Base-by-base conservation (phyloP, 345 rosid genomes). In the Gossypium raimondii region DNA sequence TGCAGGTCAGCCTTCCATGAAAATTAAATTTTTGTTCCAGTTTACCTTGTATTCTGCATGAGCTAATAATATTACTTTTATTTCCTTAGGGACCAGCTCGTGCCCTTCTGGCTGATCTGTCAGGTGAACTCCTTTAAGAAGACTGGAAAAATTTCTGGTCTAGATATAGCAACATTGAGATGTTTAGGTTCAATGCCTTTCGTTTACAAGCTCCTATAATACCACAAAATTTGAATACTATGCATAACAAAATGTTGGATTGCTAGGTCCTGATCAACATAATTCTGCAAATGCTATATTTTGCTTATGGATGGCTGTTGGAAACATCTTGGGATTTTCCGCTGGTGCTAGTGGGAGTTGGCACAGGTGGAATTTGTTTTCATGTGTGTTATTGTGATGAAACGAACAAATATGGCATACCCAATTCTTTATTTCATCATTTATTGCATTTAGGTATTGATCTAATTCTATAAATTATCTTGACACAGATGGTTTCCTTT, bases 221-320 rank as follows among this genome's bases (percentile, higher is more conserved):
- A 45, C 17, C 41, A 9, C 51, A 27, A 11, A 27, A 77, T 20
- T 43, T 45, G 44, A 7, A 65, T 67, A 65, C 52, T 47, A 55
- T 67, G 47, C 41, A 70, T 72, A 34, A 75, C 63, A 70, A 67
- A 71, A 77, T 75, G 43, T 58, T 41, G 53, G 67, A 11, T 67
- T 57, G 34, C 75, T 70, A 93, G 99, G 98, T 81, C 91, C 96
- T 77, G 98, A 95, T 74, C 98, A 93, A 87, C 92, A 88, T 59
- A 95, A 93, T 85, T 81, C 92, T 60, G 88, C 97, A 72, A 95
- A 95, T 83, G 98, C 99, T 81, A 82, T 95, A 61, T 95, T 95
- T 85, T 93, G 98, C 80, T 85, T 88, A 9, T 93, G 99, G 99
- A 95, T 95, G 99, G 98, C 97, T 77, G 91, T 91, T 75, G 98